Conservation (phyloP, 176 grass and related monocot species). For the Pontederia paniculata region DNA sequence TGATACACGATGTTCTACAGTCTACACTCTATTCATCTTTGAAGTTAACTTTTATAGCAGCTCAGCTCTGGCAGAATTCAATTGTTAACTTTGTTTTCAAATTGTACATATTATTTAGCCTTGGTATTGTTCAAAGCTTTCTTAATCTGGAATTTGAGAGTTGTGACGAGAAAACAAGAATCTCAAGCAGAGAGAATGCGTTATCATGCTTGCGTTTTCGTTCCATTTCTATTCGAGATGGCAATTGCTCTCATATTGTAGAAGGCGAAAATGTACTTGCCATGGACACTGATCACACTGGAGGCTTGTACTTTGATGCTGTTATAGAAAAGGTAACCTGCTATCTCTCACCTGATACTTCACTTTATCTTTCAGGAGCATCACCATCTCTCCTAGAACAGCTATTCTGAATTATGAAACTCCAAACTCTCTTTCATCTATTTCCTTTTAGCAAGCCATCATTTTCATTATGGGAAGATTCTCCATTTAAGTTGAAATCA, state of each 20-base stretch:
- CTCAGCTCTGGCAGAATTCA: background rate
- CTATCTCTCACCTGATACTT: no score
- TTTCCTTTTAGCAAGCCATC: no score
- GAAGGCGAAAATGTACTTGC: constrained; percentile 32
- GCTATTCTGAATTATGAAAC: no score
- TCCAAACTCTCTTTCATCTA: no score
- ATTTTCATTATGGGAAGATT: no score
- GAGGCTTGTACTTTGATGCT: constrained; percentile 30
- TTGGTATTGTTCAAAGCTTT: background rate
- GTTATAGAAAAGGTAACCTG: constrained; percentile 28
- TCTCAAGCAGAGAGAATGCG: constrained; percentile 25
- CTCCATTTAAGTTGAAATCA: no score
- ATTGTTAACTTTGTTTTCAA: background rate
- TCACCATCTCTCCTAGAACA: no score
- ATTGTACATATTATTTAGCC: constrained; percentile 1
- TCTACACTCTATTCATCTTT: no score
- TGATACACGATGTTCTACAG: no score
- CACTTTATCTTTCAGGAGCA: no score
- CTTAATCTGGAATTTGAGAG: constrained; percentile 21
- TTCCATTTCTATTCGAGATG: constrained; percentile 23
- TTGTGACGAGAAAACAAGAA: constrained; percentile 18
- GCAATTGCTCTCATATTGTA: constrained; percentile 24
- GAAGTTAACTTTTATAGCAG: background rate
- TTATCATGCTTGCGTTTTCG: constrained; percentile 23
- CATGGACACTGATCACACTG: constrained; percentile 14